Conservation (phyloP, 768 basidiomycete genomes). For the Holtermannia corniformis region DNA sequence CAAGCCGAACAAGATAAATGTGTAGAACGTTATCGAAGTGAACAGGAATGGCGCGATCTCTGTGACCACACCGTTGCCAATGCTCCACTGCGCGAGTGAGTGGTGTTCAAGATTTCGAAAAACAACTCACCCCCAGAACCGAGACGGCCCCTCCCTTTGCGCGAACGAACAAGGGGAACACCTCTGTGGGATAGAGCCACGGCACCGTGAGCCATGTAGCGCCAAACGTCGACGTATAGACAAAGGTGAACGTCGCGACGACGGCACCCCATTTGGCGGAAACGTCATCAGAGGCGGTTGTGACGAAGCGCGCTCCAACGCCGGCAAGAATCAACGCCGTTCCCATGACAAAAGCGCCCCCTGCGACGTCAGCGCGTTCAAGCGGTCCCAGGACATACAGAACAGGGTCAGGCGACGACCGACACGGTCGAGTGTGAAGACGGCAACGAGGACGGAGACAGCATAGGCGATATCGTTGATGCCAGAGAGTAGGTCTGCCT, state of each 20-base stretch:
- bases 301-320: slow-evolving; percentile 5
- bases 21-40: slow-evolving; percentile 1
- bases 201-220: slow-evolving; percentile 23
- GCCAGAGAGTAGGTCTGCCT: slow-evolving; percentile 16
- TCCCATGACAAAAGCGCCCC: slow-evolving; percentile 9
- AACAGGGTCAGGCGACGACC: slow-evolving; percentile 16
- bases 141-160: slow-evolving; percentile 15
- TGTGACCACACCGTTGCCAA: slow-evolving; percentile 17
- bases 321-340: slow-evolving; percentile 10
- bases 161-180: slow-evolving; percentile 17
- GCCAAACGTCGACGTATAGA: slow-evolving; percentile 20
- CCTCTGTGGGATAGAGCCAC: slow-evolving; percentile 19
- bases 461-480: slow-evolving; percentile 23
- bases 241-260: slow-evolving; percentile 9
- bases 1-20: slow-evolving; percentile 10
- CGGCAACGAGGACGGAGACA: slow-evolving; percentile 14
- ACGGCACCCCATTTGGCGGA: slow-evolving; percentile 10
- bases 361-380: not conserved
- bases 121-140: slow-evolving; percentile 12
- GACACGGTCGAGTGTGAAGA: slow-evolving; percentile 19
- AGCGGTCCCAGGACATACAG: not conserved
- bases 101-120: not conserved
- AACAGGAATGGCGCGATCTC: slow-evolving; percentile 22
- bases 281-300: not conserved
- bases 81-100: not conserved